Evolutionary conservation across 768 basidiomycete species (phyloP), one percentile per base, ranked within the genome.

Genomic region (Mycena vitilis): DNA sequence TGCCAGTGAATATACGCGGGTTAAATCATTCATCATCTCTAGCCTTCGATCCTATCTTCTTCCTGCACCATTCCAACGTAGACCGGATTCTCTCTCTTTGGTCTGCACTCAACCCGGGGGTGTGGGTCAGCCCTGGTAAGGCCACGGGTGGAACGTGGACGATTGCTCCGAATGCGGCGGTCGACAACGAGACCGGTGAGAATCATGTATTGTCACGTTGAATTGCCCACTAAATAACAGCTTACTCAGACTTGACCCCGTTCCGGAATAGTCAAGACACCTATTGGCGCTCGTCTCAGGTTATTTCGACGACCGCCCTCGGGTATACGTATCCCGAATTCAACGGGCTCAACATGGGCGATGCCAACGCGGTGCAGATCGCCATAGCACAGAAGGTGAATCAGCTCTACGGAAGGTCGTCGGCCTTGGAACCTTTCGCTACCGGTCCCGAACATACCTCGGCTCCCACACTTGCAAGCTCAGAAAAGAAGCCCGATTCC

Each of bases 41-140:
- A 84, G 86, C 78, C 0, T 85, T 86, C 65, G 87, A 88, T 71
- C 85, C 86, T 0, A 82, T 86, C 68, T 87, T 88, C 78, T 87
- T 80, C 75, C 72, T 88, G 67, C 87, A 88, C 68, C 87, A 88
- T 71, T 69, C 74, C 65, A 85, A 88, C 53, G 85, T 87, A 30
- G 87, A 88, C 66, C 83, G 86, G 23, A n/a, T 86, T 68, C 76
- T 87, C 25, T 78, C 85, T 9, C 76, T 88, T 20, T 88, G 86
- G 87, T 76, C 80, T 7, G 86, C 84, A 1, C 65, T 87, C 51
- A 80, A 87, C 68, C 81, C 78, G 0, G 74, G 70, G 4, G 79
- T 82, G 8, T 83, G 82, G 81, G 82, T 85, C 8, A 74, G 73
- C 37, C 64, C 60, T 9, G 78, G 78, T 4, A 67, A 75, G 34